phyloP scores from a whole-genome alignment of 2,329 filamentous ascomycete genomes.

The Fusarium coicis region DNA sequence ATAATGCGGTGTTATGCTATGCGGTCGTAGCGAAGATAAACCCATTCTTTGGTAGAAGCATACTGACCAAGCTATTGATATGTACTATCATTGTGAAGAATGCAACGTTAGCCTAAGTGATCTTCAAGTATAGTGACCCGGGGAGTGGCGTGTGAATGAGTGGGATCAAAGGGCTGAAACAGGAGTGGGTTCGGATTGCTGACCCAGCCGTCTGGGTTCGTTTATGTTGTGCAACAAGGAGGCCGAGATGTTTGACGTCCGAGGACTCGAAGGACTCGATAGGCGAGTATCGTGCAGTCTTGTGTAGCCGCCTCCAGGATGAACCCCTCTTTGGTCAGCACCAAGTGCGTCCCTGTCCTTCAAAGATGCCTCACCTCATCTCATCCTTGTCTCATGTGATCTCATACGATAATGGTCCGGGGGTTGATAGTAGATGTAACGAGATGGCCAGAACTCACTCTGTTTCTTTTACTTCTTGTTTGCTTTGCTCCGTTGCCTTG shows the following conservation, averaged over 20 bases:
- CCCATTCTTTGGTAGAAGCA: neutral
- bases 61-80: constrained; percentile 69
- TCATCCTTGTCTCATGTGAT: constrained; percentile 13
- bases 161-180: neutral
- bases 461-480: constrained; percentile 69
- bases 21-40: neutral
- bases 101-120: constrained; percentile 32
- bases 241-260: neutral
- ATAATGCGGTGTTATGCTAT: neutral
- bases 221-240: constrained; percentile 22
- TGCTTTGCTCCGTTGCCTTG: constrained; percentile 53
- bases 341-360: neutral
- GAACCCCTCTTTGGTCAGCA: neutral
- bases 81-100: constrained; percentile 56
- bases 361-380: constrained; percentile 1
- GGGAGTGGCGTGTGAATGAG: neutral
- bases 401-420: constrained; percentile 2
- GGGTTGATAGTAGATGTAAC: neutral
- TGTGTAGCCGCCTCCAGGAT: neutral
- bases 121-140: neutral
- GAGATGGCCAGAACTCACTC: constrained; percentile 54
- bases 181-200: neutral
- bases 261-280: neutral
- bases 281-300: constrained; percentile 17
- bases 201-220: constrained; percentile 6